phyloP scores from a whole-genome alignment of 441 rosid species.

The Pelargonium cotyledonis region DNA sequence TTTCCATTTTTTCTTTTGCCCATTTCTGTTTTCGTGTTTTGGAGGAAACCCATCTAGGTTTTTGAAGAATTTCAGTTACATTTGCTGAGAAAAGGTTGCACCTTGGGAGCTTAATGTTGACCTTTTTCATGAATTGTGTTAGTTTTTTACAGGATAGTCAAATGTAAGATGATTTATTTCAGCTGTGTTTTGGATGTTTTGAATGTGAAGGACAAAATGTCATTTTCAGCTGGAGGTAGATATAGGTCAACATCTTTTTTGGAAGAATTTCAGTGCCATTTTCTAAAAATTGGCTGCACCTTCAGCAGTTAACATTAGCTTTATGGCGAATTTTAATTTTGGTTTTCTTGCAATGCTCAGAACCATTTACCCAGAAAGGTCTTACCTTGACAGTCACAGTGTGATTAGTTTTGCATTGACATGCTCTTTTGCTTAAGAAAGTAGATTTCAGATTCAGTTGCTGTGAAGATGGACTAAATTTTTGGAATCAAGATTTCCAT shows the following conservation, averaged over 20 bases:
- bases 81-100: not conserved
- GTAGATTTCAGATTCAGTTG: too few relatives aligned
- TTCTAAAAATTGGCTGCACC: too few relatives aligned
- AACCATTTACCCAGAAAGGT: too few relatives aligned
- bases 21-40: slow-evolving; percentile 18
- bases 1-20: not conserved
- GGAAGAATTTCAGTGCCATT: not conserved
- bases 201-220: not conserved
- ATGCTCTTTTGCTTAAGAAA: too few relatives aligned
- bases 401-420: too few relatives aligned
- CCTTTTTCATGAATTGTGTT: not conserved
- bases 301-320: too few relatives aligned
- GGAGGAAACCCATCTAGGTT: slow-evolving; percentile 18
- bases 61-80: not conserved
- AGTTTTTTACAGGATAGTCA: not conserved
- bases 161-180: not conserved
- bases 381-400: too few relatives aligned
- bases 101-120: not conserved
- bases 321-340: too few relatives aligned
- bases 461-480: too few relatives aligned
- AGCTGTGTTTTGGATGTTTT: not conserved
- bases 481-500: too few relatives aligned
- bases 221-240: not conserved
- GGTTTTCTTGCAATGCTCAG: too few relatives aligned
- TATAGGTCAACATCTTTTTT: not conserved